Base-by-base conservation (phyloP, 2,329 filamentous ascomycete genomes). In the Rhytidhysteron rufulum region DNA sequence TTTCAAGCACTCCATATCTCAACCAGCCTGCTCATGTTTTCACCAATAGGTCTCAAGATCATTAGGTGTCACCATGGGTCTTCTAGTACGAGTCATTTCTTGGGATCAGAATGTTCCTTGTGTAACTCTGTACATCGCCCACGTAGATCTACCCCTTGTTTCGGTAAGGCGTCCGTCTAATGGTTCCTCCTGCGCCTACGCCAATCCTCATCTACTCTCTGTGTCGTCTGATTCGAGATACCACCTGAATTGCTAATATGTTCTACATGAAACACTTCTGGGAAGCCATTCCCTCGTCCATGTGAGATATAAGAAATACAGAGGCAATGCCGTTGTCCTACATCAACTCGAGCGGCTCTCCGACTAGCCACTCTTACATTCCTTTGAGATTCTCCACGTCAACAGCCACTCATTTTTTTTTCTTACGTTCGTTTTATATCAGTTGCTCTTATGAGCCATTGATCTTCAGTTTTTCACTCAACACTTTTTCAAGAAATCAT, bases 281-380 rank as follows among this genome's bases (percentile, higher is more conserved):
- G 31, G n/a, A 30, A 42, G 34, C 33, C 35, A n/a, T n/a, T n/a
- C n/a, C 25, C 18, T 38, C 43, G 49, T 38, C 34, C 31, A 27
- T 41, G 21, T 37, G 31, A 29, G 58, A 58, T 58, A 61, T 60
- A 58, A 41, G 37, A 39, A 40, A 29, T 22, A 4, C 18, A 25
- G 22, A 29, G 32, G 45, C 37, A 40, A 31, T 27, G 24, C 13
- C 13, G 24, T 27, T 7, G 13, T 27, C 7, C 24, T 34, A 53
- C 54, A 48, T 42, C 35, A 41, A 34, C 42, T 47, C 42, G 17
- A 21, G 5, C 37, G n/a, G 17, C 6, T 33, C 37, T 37, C 37
- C 53, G 39, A 53, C 62, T 62, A 37, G 42, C 20, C 36, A 48
- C 30, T 31, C 27, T 22, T 40, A 37, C 54, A 62, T 57, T 62